Evolutionary conservation across 305 asterid genomes (phyloP), one percentile per base, ranked within the genome.

Genomic region (Fraxinus sp.): DNA sequence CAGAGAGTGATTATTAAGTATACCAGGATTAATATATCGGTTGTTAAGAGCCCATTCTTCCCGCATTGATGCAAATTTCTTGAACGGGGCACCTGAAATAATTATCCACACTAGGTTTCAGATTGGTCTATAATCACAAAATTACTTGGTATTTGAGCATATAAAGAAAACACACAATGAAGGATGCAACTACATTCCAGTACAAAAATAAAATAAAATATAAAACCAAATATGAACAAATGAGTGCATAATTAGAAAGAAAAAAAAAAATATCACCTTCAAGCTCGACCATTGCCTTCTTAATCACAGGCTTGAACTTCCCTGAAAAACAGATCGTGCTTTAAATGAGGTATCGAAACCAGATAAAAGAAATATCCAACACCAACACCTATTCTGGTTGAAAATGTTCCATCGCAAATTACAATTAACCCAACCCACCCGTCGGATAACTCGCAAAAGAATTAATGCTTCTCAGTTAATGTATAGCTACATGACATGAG

Each of bases 221-320:
- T 66, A 8, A 8, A 78, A 55, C 49, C 30, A 35, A 9, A 36
- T 2, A 75, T 28, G 46, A 7, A 26, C n/a, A 28, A 68, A 68
- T 68, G 37, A 10, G 75, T 26, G 74, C 36, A 66, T 26, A 24
- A 10, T 10, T 26, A 28, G 33, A 1, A 28, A 10, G 68, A 46
- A 36, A 32, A 80, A 32, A 80, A 72, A 20, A n/a, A 55, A 82
- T 78, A 90, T 70, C 62, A 96, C 99, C 99, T 73, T 94, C 97
- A 82, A 96, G 92, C 91, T 96, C 99, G 86, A 96, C 99, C 99
- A 94, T 96, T 71, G 98, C 99, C 86, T 94, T 96, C 90, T 96
- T 96, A 46, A 96, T 96, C 92, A 96, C 99, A 5, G 98, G 99
- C 90, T 96, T 96, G 95, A 91, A 93, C 87, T 96, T 96, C 59